Evolutionary conservation across 805 yeast genomes (phyloP).

Genomic region (Sugiyamaella chiloensis): DNA sequence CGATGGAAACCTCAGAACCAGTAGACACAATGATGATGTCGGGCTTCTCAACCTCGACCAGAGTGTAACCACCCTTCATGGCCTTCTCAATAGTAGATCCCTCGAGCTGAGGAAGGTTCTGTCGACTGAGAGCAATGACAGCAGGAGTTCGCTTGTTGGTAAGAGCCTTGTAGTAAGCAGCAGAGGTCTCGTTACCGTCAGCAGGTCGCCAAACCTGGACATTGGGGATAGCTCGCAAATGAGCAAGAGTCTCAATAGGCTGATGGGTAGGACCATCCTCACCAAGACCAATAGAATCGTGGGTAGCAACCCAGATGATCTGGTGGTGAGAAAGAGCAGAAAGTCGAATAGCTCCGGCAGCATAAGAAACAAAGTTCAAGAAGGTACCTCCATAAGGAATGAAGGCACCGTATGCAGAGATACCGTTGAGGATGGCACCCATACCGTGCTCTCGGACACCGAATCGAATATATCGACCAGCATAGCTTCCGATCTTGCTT

Average conservation of each 20-base stretch:
- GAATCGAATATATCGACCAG: slow-evolving; percentile 92
- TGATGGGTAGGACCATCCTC: slow-evolving; percentile 61
- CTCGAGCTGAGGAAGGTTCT: slow-evolving; percentile 83
- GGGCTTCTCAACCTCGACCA: slow-evolving; percentile 55
- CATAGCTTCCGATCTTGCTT: slow-evolving; percentile 75
- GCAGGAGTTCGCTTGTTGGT: slow-evolving; percentile 61
- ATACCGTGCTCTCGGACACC: slow-evolving; percentile 99
- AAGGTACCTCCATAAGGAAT: slow-evolving; percentile 96
- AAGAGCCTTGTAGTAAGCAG: slow-evolving; percentile 57
- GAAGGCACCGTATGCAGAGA: slow-evolving; percentile 81
- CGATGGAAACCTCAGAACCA: slow-evolving; percentile 88
- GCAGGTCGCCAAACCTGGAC: slow-evolving; percentile 50
- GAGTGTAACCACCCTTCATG: slow-evolving; percentile 87
- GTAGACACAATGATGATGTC: slow-evolving; percentile 80
- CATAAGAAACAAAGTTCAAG: slow-evolving; percentile 79
- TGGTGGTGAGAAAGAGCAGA: slow-evolving; percentile 47
- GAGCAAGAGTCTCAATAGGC: slow-evolving; percentile 51
- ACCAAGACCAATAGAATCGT: slow-evolving; percentile 56
- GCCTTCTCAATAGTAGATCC: slow-evolving; percentile 93
- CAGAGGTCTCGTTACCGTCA: slow-evolving; percentile 51
- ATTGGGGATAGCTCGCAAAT: slow-evolving; percentile 52
- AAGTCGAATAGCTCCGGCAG: slow-evolving; percentile 51
- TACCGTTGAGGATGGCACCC: slow-evolving; percentile 99
- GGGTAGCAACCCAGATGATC: slow-evolving; percentile 53
- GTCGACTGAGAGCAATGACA: slow-evolving; percentile 72